Evolutionary conservation across 2,329 filamentous ascomycete genomes (phyloP).

Genomic region (Trichophyton verrucosum): DNA sequence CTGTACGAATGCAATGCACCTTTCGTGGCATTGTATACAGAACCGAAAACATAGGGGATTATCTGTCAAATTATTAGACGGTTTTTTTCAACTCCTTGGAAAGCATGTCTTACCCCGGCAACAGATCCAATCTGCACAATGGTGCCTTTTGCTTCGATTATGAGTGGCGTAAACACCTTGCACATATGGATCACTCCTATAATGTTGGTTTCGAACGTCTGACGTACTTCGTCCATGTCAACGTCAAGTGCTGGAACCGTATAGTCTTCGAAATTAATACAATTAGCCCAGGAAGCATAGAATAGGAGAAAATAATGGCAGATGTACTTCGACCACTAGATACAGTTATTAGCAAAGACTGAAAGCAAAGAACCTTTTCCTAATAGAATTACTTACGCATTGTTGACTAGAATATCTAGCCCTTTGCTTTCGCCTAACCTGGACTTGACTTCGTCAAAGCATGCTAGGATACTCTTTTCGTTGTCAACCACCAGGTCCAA

Average conservation of each 20-base stretch:
- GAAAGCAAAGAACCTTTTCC: not conserved
- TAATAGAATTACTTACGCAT: conserved; percentile 31
- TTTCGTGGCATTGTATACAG: conserved; percentile 47
- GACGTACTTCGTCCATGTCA: conserved; percentile 36
- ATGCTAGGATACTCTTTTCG: conserved; percentile 36
- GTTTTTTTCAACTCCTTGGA: not conserved
- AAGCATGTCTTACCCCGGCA: conserved; percentile 23
- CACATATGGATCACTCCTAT: conserved; percentile 48
- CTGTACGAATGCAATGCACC: conserved; percentile 48
- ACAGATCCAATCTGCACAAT: conserved; percentile 37
- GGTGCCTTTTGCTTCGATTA: conserved; percentile 35
- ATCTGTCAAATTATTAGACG: conserved; percentile 17
- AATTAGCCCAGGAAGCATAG: not conserved
- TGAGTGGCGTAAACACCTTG: conserved; percentile 43
- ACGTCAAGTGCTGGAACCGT: conserved; percentile 47
- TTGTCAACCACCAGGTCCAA: conserved; percentile 43
- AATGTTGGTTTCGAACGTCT: conserved; percentile 43
- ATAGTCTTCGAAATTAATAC: conserved; percentile 31
- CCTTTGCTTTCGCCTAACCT: conserved; percentile 34
- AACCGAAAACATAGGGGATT: conserved; percentile 35
- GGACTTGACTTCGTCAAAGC: conserved; percentile 36
- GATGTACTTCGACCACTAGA: conserved; percentile 9
- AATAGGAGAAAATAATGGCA: no score
- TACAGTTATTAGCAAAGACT: not conserved
- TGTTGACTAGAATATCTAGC: conserved; percentile 48